Conservation (phyloP, 2,329 filamentous ascomycete species). For the Curvularia verruculosa region DNA sequence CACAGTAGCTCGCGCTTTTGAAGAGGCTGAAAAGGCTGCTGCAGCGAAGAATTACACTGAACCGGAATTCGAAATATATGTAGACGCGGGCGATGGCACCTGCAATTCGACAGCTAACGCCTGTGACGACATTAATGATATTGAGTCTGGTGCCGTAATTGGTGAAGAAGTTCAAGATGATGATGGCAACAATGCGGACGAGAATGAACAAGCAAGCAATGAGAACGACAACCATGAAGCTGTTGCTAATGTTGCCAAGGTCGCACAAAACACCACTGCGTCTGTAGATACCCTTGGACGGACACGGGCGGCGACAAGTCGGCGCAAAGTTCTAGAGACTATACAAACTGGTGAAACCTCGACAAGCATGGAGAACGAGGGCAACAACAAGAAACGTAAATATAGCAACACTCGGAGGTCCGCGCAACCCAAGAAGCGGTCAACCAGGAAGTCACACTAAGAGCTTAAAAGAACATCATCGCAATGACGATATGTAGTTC, state of each 20-base stretch:
- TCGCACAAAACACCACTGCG: not conserved
- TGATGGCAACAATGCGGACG: not conserved
- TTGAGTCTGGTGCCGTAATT: not conserved
- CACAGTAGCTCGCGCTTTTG: conserved; percentile 6
- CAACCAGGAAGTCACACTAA: not conserved
- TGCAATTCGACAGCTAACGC: not conserved
- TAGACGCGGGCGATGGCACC: not conserved
- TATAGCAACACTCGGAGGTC: not conserved
- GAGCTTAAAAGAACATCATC: not conserved
- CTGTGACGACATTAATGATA: not conserved
- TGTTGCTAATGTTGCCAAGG: not conserved
- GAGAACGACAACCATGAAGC: not conserved
- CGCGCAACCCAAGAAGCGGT: not conserved
- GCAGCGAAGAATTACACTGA: not conserved
- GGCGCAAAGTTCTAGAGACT: conserved; percentile 5
- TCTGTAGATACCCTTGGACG: conserved; percentile 10
- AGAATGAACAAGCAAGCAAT: not conserved
- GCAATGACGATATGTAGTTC: not conserved
- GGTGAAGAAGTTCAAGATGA: not conserved
- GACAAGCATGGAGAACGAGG: not conserved
- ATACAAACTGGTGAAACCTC: not conserved
- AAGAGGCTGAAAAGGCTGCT: conserved; percentile 5
- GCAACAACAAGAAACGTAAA: conserved; percentile 3
- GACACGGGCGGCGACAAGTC: conserved; percentile 9
- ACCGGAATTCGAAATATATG: conserved; percentile 5